Percentiles rank a stretch among this genome's conserved stretches.
These are phyloP conservation scores for Pyropia haitanensis DNA, from an alignment of 23 red algal genomes.

Conservation along the genomic window DNA sequence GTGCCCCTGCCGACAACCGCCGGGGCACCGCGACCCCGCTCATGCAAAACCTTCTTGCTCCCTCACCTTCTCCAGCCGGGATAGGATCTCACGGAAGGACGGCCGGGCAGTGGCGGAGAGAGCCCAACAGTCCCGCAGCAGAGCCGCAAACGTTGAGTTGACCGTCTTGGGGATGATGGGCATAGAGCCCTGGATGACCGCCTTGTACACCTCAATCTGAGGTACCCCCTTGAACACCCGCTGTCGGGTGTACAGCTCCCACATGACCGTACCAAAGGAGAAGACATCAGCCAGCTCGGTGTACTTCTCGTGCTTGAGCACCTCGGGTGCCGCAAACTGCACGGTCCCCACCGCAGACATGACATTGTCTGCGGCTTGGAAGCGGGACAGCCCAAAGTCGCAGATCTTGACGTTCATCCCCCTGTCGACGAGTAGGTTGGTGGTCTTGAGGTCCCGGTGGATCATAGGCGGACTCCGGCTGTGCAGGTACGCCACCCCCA, in stretches of 20 bases:
- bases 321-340: slow-evolving; percentile 92
- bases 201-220: slow-evolving; percentile 67
- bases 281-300: slow-evolving; percentile 87
- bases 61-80: slow-evolving; percentile 18
- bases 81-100: slow-evolving; percentile 47
- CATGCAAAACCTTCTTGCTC: neutral
- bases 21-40: too few species aligned
- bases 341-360: slow-evolving; percentile 91
- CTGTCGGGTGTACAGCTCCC: slow-evolving; percentile 74
- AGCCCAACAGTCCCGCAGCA: slow-evolving; percentile 63
- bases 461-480: slow-evolving; percentile 76
- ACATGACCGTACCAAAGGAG: slow-evolving; percentile 85
- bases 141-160: slow-evolving; percentile 19
- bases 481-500: slow-evolving; percentile 88
- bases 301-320: slow-evolving; percentile 84
- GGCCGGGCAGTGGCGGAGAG: slow-evolving; percentile 40
- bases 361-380: slow-evolving; percentile 18
- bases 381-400: slow-evolving; percentile 70
- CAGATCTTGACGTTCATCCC: slow-evolving; percentile 82
- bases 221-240: slow-evolving; percentile 57
- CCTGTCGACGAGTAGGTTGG: slow-evolving; percentile 72
- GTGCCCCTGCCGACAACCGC: too few species aligned
- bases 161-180: slow-evolving; percentile 43
- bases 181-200: slow-evolving; percentile 65
- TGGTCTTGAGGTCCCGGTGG: slow-evolving; percentile 82